Evolutionary conservation across 306 rosid species (phyloP).

Genomic region (Lablab purpureus): DNA sequence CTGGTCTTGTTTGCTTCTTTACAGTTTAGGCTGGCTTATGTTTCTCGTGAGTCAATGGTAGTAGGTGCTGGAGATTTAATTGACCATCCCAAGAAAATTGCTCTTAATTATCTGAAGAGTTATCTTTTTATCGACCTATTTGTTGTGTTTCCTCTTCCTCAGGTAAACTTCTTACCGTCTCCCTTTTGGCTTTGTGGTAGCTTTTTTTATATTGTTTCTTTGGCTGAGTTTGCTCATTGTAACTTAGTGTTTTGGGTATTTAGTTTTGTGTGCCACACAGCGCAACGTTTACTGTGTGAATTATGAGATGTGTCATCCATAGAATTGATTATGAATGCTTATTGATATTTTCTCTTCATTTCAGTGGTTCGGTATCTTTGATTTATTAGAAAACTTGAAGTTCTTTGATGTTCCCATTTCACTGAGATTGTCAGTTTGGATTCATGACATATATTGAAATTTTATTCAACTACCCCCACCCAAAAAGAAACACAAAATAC

Average conservation of each 20-base stretch:
- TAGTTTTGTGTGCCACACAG: background rate
- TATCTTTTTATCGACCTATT: slow-evolving; percentile 67
- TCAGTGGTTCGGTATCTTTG: background rate
- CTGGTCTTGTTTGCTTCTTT: slow-evolving; percentile 38
- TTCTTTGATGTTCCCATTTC: background rate
- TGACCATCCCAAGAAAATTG: slow-evolving; percentile 81
- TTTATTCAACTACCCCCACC: background rate
- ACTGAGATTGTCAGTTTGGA: background rate
- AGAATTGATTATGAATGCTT: background rate
- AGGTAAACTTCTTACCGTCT: slow-evolving; percentile 52
- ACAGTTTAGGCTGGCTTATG: slow-evolving; percentile 94
- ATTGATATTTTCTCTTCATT: background rate
- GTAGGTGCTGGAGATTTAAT: slow-evolving; percentile 88
- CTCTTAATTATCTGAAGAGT: slow-evolving; percentile 63
- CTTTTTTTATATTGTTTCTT: background rate
- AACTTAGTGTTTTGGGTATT: background rate
- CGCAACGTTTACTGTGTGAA: background rate
- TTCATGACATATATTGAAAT: background rate
- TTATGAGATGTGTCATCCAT: background rate
- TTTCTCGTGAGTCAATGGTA: slow-evolving; percentile 78
- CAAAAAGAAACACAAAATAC: background rate
- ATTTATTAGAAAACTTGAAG: background rate
- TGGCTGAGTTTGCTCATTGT: slow-evolving; percentile 3
- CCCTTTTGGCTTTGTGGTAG: background rate
- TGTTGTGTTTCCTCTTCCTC: slow-evolving; percentile 77